A percentile compares a stretch with the other conserved stretches of the same genome.
Conservation (phyloP, 78 protist species). For the Dictyostelium purpureum region DNA sequence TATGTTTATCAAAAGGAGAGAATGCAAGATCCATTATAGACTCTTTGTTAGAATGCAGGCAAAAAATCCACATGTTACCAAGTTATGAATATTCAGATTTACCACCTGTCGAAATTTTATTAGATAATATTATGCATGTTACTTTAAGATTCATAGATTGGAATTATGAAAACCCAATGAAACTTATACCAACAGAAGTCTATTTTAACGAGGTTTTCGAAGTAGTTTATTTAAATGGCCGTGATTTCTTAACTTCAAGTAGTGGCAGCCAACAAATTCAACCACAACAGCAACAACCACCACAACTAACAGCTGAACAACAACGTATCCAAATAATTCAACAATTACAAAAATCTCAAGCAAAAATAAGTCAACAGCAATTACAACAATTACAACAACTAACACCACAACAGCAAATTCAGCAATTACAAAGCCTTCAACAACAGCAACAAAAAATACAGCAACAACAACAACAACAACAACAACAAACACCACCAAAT, state of each 20-base stretch:
- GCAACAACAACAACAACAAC: background rate
- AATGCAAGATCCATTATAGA: constrained; percentile 7
- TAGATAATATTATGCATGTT: constrained; percentile 10
- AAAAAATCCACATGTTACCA: constrained; percentile 26
- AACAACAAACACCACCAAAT: background rate
- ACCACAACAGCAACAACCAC: constrained; percentile 2
- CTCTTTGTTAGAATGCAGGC: constrained; percentile 22
- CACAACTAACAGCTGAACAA: background rate
- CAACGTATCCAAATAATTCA: background rate
- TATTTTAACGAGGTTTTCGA: constrained; percentile 63
- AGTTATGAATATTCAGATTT: constrained; percentile 1
- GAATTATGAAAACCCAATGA: background rate
- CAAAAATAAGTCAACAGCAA: background rate
- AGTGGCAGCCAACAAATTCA: background rate
- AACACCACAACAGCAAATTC: background rate
- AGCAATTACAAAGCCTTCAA: background rate
- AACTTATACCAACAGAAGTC: constrained; percentile 50
- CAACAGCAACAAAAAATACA: background rate
- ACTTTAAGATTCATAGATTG: constrained; percentile 57
- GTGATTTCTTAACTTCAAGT: constrained; percentile 27
- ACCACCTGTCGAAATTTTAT: background rate
- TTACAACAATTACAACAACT: background rate
- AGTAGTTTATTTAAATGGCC: constrained; percentile 41
- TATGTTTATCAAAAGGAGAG: constrained; percentile 53
- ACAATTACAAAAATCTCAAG: background rate